Base-by-base conservation (phyloP, 192 early-diverging fungal genomes). In the Coemansia sp. region DNA sequence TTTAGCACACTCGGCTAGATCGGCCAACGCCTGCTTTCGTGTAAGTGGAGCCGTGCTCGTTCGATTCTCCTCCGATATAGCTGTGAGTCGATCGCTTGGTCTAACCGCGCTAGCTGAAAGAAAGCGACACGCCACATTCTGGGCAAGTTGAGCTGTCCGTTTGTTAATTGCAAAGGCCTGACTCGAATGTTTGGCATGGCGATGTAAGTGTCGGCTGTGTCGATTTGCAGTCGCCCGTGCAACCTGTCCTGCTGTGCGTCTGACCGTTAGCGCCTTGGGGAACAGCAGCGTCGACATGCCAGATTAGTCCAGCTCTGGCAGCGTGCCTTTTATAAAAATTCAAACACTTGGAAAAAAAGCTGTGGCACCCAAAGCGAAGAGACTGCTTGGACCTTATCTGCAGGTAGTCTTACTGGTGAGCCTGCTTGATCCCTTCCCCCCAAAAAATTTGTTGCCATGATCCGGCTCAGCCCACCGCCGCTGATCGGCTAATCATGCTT, bases 1-100 rank as follows among this genome's bases (percentile, higher is more conserved):
- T 8, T 20, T 18, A 0, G 39, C 61, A 14, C 55, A 48, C 21
- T 38, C 8, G 3, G 41, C 53, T 2, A 73, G 55, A 4, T 56
- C 55, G 0, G 52, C 47, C 18, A 69, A 31, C 14, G 68, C 61
- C 16, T n/a, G 23, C 8, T 63, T 35, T n/a, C 65, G 70, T 13
- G 43, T 26, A 3, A 58, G 2, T 10, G 16, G 26, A 14, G 25
- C 13, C 6, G 52, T 16, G 12, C n/a, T 26, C 18, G 33, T 8
- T 34, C n/a, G n/a, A 4, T n/a, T 12, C 9, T 35, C 33, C 16
- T 58, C 56, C 20, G 11, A 34, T 36, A n/a, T 13, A 20, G 3
- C 34, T 23, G 33, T 18, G 0, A 20, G 56, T 21, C 28, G 56
- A 21, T 37, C 35, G 6, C 8, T 10, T 35, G 33, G 8, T 11